Evolutionary conservation across 2,329 filamentous ascomycete genomes (phyloP).

Genomic region (Colletotrichum eleusines): DNA sequence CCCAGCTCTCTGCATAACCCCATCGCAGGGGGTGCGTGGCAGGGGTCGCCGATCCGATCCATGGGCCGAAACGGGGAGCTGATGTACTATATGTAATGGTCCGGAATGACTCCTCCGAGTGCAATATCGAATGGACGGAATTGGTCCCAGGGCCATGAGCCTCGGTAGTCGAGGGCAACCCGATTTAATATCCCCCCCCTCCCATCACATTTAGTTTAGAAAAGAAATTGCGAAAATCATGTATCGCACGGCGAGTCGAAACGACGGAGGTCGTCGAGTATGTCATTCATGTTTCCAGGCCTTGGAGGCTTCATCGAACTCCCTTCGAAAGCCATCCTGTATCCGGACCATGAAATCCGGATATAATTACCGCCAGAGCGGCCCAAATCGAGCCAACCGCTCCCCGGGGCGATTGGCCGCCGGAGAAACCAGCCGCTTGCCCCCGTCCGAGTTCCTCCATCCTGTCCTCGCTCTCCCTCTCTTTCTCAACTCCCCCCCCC

Average conservation of each 20-base stretch:
- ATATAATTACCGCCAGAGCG: neutral
- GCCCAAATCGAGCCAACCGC: too few relatives aligned
- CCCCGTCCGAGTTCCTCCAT: neutral
- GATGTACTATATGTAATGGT: neutral
- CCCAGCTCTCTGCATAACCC: conserved; percentile 33
- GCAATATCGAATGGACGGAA: neutral
- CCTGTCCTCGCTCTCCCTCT: neutral
- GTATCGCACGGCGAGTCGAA: too few relatives aligned
- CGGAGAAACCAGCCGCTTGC: conserved; percentile 18
- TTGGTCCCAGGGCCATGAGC: neutral
- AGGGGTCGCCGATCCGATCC: conserved; percentile 16
- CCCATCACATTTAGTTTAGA: too few relatives aligned
- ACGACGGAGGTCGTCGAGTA: neutral
- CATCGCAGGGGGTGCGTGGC: conserved; percentile 17
- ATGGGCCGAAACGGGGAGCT: neutral
- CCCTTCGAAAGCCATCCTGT: neutral
- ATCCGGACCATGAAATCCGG: neutral
- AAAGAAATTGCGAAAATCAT: too few relatives aligned
- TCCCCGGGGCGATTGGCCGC: neutral
- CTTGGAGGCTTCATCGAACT: neutral
- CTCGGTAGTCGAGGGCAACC: neutral
- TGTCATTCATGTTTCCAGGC: neutral
- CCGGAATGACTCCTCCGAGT: conserved; percentile 13
- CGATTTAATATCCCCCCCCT: too few relatives aligned
- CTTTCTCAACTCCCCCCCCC: neutral